These are phyloP conservation scores for Trametes pubescens DNA, from an alignment of 1,284 basidiomycete species.

Conservation along the genomic window DNA sequence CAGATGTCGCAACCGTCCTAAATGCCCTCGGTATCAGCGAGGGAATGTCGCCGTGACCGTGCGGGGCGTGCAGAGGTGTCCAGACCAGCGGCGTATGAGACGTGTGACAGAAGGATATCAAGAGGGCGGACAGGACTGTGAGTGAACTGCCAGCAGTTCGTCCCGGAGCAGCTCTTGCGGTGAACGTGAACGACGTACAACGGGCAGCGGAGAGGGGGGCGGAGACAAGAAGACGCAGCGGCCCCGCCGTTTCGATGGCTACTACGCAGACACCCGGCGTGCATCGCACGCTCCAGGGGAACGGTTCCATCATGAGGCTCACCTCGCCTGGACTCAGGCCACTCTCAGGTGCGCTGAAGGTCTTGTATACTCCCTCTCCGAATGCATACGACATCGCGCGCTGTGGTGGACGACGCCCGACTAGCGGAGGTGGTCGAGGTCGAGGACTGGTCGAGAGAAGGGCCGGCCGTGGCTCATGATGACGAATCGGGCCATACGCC, in stretches of 20 bases:
- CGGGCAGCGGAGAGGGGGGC: not conserved
- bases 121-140: slow-evolving; percentile 31
- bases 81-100: slow-evolving; percentile 9
- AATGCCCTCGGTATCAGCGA: slow-evolving; percentile 16
- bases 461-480: slow-evolving; percentile 15
- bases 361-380: not conserved
- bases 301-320: not conserved
- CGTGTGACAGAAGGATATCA: slow-evolving; percentile 24
- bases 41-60: slow-evolving; percentile 9
- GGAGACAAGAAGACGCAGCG: slow-evolving; percentile 1
- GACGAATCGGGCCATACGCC: slow-evolving; percentile 22
- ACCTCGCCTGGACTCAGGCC: not conserved
- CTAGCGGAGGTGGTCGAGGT: not conserved
- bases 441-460: too few species aligned
- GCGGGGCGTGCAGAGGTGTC: slow-evolving; percentile 6
- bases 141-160: slow-evolving; percentile 37
- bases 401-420: not conserved
- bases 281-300: not conserved
- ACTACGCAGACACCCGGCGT: slow-evolving; percentile 8
- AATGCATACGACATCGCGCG: not conserved
- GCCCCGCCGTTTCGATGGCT: slow-evolving; percentile 29
- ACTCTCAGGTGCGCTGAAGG: not conserved
- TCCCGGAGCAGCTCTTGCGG: slow-evolving; percentile 28
- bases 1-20: slow-evolving; percentile 26
- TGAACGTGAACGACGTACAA: slow-evolving; percentile 10